A percentile compares a stretch with the other conserved stretches of the same genome.
Evolutionary conservation across 1,284 basidiomycete species (phyloP).

Genomic region (Cryptococcus hybrid): DNA sequence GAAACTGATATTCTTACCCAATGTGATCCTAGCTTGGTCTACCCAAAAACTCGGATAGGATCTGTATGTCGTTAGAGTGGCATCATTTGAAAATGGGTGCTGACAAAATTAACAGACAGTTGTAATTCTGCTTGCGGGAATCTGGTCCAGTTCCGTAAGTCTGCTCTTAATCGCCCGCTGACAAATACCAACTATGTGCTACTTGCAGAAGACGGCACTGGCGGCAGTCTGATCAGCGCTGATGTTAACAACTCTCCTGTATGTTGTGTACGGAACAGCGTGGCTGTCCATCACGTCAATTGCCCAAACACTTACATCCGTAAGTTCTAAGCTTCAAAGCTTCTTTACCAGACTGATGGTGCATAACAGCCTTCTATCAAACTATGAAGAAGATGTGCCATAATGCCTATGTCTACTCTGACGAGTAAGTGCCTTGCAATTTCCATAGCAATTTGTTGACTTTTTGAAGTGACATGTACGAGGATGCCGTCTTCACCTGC

Average conservation of each 20-base stretch:
- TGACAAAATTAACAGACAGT: conserved; percentile 9
- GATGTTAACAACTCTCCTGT: conserved; percentile 14
- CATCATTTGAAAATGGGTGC: background rate
- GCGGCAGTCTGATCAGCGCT: conserved; percentile 4
- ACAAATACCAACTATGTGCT: background rate
- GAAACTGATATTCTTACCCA: conserved; percentile 19
- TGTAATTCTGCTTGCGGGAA: conserved; percentile 21
- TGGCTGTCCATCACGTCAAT: background rate
- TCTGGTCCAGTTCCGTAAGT: conserved; percentile 18
- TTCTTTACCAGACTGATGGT: background rate
- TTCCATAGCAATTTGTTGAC: too few relatives aligned
- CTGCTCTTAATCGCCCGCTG: background rate
- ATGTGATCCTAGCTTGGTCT: conserved; percentile 25
- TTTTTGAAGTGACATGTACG: conserved; percentile 3
- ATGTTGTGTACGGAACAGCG: conserved; percentile 14
- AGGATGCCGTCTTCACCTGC: conserved; percentile 2
- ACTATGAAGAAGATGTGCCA: conserved; percentile 9
- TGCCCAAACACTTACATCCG: conserved; percentile 22
- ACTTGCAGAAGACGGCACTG: conserved; percentile 4
- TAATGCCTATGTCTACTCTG: conserved; percentile 8
- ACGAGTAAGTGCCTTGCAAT: conserved; percentile 6
- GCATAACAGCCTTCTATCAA: conserved; percentile 8
- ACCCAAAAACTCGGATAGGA: conserved; percentile 17
- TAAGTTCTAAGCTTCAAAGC: conserved; percentile 1
- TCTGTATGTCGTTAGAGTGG: conserved; percentile 18